Conservation (phyloP, 495 filamentous ascomycete species). For the Lepidopterella palustris region DNA sequence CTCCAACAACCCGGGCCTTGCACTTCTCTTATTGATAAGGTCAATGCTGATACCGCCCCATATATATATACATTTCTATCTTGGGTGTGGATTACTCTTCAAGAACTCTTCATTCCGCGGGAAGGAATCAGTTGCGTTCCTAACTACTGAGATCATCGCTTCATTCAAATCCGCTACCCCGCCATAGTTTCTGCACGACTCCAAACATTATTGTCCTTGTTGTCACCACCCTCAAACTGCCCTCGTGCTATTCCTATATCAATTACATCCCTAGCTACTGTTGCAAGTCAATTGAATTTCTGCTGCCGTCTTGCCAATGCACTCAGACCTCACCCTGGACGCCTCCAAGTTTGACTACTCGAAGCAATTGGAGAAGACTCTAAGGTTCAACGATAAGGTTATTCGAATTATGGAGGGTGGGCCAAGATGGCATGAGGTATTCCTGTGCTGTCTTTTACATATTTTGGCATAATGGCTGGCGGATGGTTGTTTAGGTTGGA, state of each 20-base stretch:
- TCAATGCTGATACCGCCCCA: no score
- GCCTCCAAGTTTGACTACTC: slow-evolving; percentile 30
- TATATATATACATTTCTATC: no score
- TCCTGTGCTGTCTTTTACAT: background rate
- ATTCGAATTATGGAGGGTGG: slow-evolving; percentile 33
- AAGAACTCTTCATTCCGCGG: background rate
- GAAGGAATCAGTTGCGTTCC: background rate
- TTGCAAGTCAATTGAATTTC: background rate
- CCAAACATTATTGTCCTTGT: background rate
- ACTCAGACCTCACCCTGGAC: slow-evolving; percentile 29
- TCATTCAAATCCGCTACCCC: background rate
- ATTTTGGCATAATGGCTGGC: background rate
- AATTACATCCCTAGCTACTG: no score
- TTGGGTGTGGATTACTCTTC: background rate
- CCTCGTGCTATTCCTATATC: background rate
- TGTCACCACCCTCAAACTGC: background rate
- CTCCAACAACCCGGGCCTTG: no score
- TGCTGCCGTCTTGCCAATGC: slow-evolving; percentile 27
- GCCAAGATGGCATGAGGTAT: slow-evolving; percentile 38
- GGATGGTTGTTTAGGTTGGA: slow-evolving; percentile 32
- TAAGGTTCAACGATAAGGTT: slow-evolving; percentile 34
- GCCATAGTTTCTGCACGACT: background rate
- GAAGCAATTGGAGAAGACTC: slow-evolving; percentile 22
- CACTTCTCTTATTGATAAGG: no score
- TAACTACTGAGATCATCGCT: background rate